Evolutionary conservation across 176 grass and related monocot species (phyloP), one percentile per base, ranked within the genome.

Genomic region (Aegilops umbellulata): DNA sequence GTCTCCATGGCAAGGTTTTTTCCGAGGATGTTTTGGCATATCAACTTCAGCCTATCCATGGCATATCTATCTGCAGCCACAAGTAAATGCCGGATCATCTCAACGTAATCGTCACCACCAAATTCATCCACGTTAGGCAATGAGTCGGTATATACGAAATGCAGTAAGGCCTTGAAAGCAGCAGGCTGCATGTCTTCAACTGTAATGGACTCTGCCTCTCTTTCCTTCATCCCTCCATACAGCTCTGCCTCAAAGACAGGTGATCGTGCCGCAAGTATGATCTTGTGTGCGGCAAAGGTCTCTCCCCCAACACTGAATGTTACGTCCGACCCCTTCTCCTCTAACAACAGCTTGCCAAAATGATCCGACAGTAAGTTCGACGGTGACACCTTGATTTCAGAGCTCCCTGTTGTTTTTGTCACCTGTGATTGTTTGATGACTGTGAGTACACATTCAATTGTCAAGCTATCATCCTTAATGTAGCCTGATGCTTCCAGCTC

Each of bases 11-110:
- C 25, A 41, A 93, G 79, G 22, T 3, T 29, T 4, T 77, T 44
- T 0, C 6, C 47, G 26, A 92, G 79, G 1, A 42, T 74, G 64
- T 24, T 80, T 64, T 74, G 61, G 22, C 87, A 89, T 2, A 89
- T 26, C 38, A 65, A 8, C 32, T 77, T 88, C 1, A 89, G 73
- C 71, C 90, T 85, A 1, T 89, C 82, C 63, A 86, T 31, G 27
- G 49, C 82, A 46, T 89, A 92, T 19, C 69, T 46, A 42, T 92
- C 86, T 0, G 90, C 86, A 10, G 90, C 86, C 27, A 88, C 86
- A 57, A 92, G 62, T 10, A 86, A 26, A 86, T 89, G 76, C 1
- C 74, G 49, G n/a, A 62, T 31, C 38, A 83, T 74, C 44, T 84
- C 80, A 8, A 2, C 12, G 11, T 76, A 14, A 27, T 26, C 76